Conservation (phyloP, 179 eudicot genomes). For the Silene noctiflora region DNA sequence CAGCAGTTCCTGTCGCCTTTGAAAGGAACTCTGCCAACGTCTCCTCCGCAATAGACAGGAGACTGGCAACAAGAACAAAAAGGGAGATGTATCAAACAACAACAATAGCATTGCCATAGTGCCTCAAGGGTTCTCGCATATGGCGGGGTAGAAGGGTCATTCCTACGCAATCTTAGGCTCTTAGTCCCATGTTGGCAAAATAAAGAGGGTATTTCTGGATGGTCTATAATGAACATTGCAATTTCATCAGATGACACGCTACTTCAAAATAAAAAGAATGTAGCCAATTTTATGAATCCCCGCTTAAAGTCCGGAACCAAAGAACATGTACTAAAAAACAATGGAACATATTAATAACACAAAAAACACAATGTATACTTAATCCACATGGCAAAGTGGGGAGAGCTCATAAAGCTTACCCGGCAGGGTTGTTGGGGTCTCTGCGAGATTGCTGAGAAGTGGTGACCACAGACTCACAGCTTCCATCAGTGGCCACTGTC, state of each 20-base stretch:
- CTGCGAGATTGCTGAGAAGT: slow-evolving; percentile 64
- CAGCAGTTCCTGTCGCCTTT: slow-evolving; percentile 99
- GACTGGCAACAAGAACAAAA: slow-evolving; percentile 39
- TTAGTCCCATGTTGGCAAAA: not conserved
- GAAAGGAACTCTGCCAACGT: slow-evolving; percentile 99
- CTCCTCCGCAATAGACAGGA: slow-evolving; percentile 95
- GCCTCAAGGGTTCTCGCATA: too few relatives aligned
- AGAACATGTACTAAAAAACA: not conserved
- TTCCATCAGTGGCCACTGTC: slow-evolving; percentile 50
- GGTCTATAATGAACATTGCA: not conserved
- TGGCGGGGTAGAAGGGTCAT: too few relatives aligned
- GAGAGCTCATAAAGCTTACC: slow-evolving; percentile 37
- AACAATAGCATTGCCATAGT: not conserved
- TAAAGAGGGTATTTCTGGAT: not conserved
- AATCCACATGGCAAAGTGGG: slow-evolving; percentile 4
- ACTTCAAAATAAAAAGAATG: not conserved
- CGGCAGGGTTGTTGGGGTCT: slow-evolving; percentile 93
- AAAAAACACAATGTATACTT: not conserved
- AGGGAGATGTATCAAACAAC: not conserved
- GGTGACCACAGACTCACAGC: slow-evolving; percentile 80
- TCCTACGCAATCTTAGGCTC: too few relatives aligned
- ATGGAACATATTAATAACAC: not conserved
- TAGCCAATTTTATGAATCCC: not conserved
- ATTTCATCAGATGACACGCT: not conserved
- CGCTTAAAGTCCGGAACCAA: not conserved